Percentiles rank a stretch among this genome's conserved stretches.
Evolutionary conservation across 2,329 filamentous ascomycete genomes (phyloP).

Genomic region (Diaporthe longicolla): DNA sequence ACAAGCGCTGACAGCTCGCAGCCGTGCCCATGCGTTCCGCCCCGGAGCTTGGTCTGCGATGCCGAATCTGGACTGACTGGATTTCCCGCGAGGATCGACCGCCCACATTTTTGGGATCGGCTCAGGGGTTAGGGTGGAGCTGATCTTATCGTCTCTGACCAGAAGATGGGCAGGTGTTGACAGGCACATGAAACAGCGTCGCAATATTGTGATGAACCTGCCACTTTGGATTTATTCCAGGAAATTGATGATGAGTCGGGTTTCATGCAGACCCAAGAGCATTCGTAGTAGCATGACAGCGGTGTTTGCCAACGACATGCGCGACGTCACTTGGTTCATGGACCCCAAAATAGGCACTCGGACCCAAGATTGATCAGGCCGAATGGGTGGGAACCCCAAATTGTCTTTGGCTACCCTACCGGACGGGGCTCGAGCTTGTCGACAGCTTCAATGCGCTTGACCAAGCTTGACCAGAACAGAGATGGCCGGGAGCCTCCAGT

Average conservation of each 20-base stretch:
- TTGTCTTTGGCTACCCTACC: constrained; percentile 14
- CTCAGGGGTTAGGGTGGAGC: constrained; percentile 9
- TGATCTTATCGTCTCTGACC: constrained; percentile 20
- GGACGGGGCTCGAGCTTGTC: background rate
- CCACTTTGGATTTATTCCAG: constrained; percentile 11
- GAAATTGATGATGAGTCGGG: constrained; percentile 26
- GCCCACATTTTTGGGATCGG: constrained; percentile 18
- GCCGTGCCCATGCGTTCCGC: constrained; percentile 14
- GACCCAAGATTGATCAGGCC: background rate
- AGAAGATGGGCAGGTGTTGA: constrained; percentile 28
- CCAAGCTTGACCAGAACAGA: constrained; percentile 17
- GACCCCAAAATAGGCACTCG: constrained; percentile 19
- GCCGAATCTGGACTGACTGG: constrained; percentile 24
- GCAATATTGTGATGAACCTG: constrained; percentile 31
- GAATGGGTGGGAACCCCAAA: constrained; percentile 7
- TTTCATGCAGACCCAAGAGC: constrained; percentile 24
- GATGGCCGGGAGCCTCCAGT: background rate
- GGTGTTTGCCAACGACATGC: constrained; percentile 14
- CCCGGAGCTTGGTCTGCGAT: constrained; percentile 24
- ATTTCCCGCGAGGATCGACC: constrained; percentile 27
- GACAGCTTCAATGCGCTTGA: constrained; percentile 14
- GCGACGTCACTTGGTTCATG: constrained; percentile 23
- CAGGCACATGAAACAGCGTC: constrained; percentile 36
- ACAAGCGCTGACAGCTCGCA: constrained; percentile 25
- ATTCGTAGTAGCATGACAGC: constrained; percentile 16